Evolutionary conservation across 2,329 filamentous ascomycete genomes (phyloP), one percentile per base, ranked within the genome.

Genomic region (Claviceps humidiphila): DNA sequence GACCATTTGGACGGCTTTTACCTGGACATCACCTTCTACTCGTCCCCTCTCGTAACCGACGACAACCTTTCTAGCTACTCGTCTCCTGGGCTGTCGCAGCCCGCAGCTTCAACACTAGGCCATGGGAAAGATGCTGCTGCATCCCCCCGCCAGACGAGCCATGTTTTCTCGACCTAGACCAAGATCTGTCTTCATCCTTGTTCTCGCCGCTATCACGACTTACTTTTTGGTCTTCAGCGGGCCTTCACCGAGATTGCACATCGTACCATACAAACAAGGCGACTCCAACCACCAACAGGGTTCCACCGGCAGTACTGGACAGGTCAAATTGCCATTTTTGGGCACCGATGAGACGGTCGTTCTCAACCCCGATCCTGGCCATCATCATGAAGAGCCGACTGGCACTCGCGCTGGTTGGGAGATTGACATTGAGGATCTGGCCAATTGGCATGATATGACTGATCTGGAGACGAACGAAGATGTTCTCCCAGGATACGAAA

Each of bases 191-290:
- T 56, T 75, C 9, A 57, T 74, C 39, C 60, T 74, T 24, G 62
- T 63, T 37, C 53, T 74, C 22, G 68, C 68, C 34, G 59, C 67
- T 39, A 57, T 70, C 20, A 64, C 68, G n/a, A 64, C 72, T 38
- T 76, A 74, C 58, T 72, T 69, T 58, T 56, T 74, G 44, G 55
- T 74, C 20, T 66, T 73, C 52, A 68, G 66, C 54, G 64, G 63
- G 20, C 64, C 68, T 14, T 55, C 59, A 14, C 59, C 63, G 9
- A 61, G 58, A 22, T 60, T 69, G 41, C 67, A 62, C 48, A 64
- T 68, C 22, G 68, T 70, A 9, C 67, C 66, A 2, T 65, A 64
- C 51, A 38, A 43, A 11, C 42, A 49, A 34, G 45, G 22, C 22
- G 16, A 54, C 49, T 9, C 53, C 52, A 42, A 48, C 55, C n/a